phyloP scores from a whole-genome alignment of 129 eudicot species.

The Saussurea involucrata region DNA sequence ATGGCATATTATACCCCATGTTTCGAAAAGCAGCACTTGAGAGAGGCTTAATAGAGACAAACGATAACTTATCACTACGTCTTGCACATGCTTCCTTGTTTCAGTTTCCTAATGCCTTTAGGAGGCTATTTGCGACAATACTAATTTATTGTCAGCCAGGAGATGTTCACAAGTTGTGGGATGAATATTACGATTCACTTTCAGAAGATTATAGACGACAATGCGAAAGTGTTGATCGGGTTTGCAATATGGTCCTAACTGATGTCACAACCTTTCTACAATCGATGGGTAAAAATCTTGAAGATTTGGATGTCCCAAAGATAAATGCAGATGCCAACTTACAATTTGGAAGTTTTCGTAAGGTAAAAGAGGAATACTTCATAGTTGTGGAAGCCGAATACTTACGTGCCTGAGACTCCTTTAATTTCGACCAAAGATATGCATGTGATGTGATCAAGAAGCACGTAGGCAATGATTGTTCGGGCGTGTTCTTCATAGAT shows the following conservation, averaged over 20 bases:
- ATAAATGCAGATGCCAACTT: too few species aligned
- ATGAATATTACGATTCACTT: background rate
- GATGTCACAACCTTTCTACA: background rate
- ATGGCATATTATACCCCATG: too few species aligned
- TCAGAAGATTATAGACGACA: too few species aligned
- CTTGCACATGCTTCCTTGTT: background rate
- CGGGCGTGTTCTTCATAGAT: background rate
- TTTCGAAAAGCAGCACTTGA: too few species aligned
- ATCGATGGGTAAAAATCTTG: background rate
- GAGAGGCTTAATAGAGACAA: too few species aligned
- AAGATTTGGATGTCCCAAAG: slow-evolving; percentile 4
- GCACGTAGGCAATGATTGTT: background rate
- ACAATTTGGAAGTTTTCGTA: too few species aligned
- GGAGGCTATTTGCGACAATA: background rate
- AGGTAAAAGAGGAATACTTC: background rate
- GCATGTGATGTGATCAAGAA: too few species aligned
- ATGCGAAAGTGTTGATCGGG: background rate
- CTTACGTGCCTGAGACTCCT: background rate
- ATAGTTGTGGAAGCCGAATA: background rate
- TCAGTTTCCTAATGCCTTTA: background rate
- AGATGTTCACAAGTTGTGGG: background rate
- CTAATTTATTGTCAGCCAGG: background rate
- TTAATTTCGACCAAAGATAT: background rate
- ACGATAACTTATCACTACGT: background rate
- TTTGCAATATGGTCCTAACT: too few species aligned